Percentiles rank a stretch among this genome's conserved stretches.
Evolutionary conservation across 2,329 filamentous ascomycete species (phyloP).

Genomic region (Zelopaecilomyces penicillatus): DNA sequence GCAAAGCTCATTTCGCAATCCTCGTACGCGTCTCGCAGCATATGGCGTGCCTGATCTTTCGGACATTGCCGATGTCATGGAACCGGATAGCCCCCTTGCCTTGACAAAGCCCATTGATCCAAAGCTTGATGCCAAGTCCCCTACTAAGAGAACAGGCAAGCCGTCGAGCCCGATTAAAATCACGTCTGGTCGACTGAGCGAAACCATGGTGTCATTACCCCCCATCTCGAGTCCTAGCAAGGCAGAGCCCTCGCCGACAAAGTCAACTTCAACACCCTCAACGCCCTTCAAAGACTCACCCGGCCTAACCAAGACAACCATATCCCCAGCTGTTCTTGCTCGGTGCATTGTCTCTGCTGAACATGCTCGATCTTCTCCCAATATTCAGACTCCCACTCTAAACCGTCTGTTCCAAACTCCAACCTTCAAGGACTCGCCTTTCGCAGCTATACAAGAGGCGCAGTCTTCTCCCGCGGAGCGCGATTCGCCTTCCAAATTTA

Average conservation of each 20-base stretch:
- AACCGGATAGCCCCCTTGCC: conserved; percentile 18
- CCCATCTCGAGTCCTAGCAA: conserved; percentile 17
- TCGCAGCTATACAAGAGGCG: conserved; percentile 12
- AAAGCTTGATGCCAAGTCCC: conserved; percentile 20
- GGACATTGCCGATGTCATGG: conserved; percentile 20
- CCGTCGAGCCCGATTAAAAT: conserved; percentile 19
- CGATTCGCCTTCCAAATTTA: conserved; percentile 14
- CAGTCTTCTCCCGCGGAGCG: conserved; percentile 6
- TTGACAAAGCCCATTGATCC: conserved; percentile 14
- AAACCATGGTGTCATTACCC: conserved; percentile 21
- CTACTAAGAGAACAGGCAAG: conserved; percentile 20
- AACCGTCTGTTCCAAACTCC: not conserved
- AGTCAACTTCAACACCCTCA: conserved; percentile 19
- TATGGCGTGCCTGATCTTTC: conserved; percentile 17
- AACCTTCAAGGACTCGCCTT: conserved; percentile 11
- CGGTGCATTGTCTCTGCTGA: conserved; percentile 1
- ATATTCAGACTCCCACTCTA: conserved; percentile 4
- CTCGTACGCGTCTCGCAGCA: conserved; percentile 15
- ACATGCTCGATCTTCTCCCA: not conserved
- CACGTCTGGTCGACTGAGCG: conserved; percentile 18
- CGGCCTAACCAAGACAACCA: not conserved
- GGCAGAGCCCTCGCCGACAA: conserved; percentile 21
- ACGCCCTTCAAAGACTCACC: conserved; percentile 15
- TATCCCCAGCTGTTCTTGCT: conserved; percentile 1
- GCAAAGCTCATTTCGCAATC: conserved; percentile 12